phyloP scores from a whole-genome alignment of 768 basidiomycete species.

The Myochromella boudieri region DNA sequence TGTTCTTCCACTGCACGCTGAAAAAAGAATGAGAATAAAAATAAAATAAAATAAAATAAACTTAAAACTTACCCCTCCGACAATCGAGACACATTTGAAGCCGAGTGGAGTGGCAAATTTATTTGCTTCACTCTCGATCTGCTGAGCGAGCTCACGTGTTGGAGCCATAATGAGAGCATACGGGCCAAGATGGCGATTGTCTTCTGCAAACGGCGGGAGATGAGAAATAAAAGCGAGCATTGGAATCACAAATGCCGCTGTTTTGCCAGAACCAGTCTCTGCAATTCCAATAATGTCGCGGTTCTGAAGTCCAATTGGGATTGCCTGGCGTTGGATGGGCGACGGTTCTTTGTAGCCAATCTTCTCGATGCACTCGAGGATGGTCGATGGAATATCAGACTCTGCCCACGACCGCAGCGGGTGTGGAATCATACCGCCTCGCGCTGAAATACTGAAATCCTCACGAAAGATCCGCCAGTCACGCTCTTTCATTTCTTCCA shows the following conservation, averaged over 20 bases:
- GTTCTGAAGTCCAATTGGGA: conserved; percentile 97
- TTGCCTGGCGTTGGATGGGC: conserved; percentile 96
- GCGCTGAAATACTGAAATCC: conserved; percentile 93
- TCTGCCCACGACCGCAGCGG: conserved; percentile 93
- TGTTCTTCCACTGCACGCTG: conserved; percentile 95
- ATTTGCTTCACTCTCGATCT: conserved; percentile 90
- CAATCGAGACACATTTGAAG: conserved; percentile 94
- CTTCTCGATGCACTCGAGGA: conserved; percentile 82
- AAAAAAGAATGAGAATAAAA: conserved; percentile 1
- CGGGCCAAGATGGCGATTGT: conserved; percentile 91
- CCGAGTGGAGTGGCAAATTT: conserved; percentile 91
- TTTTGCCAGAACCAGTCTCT: conserved; percentile 99
- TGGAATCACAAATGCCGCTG: conserved; percentile 96
- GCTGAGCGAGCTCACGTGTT: conserved; percentile 97
- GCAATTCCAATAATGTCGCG: conserved; percentile 98
- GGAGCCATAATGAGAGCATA: conserved; percentile 92
- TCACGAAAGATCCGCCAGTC: conserved; percentile 99
- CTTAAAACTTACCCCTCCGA: conserved; percentile 87
- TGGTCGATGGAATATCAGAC: conserved; percentile 73
- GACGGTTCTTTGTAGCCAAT: conserved; percentile 98
- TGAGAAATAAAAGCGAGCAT: conserved; percentile 94
- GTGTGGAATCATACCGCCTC: conserved; percentile 92
- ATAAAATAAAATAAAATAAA: conserved; percentile 6
- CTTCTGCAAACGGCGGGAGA: conserved; percentile 85
- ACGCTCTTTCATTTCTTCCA: conserved; percentile 92